A percentile compares a stretch with the other conserved stretches of the same genome.
These are phyloP conservation scores for Fomitopsis palustris DNA, from an alignment of 1,284 basidiomycete genomes.

Conservation along the genomic window DNA sequence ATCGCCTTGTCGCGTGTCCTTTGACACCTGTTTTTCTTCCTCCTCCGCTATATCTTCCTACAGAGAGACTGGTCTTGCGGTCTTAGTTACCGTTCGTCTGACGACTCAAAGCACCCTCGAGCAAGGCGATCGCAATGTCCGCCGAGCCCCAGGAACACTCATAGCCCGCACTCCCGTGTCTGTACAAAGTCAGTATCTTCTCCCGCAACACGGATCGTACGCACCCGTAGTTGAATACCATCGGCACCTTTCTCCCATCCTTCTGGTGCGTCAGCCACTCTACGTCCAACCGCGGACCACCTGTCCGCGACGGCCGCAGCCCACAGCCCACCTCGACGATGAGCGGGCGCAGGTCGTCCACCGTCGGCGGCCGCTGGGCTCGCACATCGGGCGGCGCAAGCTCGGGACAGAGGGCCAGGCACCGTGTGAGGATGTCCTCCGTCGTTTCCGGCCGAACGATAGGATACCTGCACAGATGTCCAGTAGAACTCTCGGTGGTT, in stretches of 20 bases:
- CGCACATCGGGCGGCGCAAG: constrained; percentile 60
- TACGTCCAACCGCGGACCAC: constrained; percentile 41
- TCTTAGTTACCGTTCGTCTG: no score
- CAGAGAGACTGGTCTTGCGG: no score
- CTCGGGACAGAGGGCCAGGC: constrained; percentile 59
- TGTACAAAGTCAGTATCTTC: constrained; percentile 12
- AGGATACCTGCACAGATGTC: constrained; percentile 40
- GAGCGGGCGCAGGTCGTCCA: constrained; percentile 60
- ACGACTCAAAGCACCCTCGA: constrained; percentile 3
- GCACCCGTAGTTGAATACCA: constrained; percentile 48
- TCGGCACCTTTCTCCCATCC: constrained; percentile 26
- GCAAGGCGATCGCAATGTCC: constrained; percentile 1
- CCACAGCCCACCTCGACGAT: constrained; percentile 69
- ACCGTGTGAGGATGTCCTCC: constrained; percentile 54
- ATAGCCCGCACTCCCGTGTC: constrained; percentile 39
- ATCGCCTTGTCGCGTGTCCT: not conserved
- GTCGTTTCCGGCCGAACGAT: constrained; percentile 58
- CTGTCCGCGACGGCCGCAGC: constrained; percentile 43
- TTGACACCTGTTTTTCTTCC: no score
- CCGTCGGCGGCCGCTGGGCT: constrained; percentile 42
- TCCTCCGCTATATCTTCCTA: no score
- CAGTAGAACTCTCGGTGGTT: not conserved
- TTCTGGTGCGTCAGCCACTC: constrained; percentile 23
- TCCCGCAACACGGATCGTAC: constrained; percentile 8
- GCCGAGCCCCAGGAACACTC: constrained; percentile 9